A percentile compares a stretch with the other conserved stretches of the same genome.
phyloP scores from a whole-genome alignment of 208 protist species.

The Dictyostelium gargantuum region DNA sequence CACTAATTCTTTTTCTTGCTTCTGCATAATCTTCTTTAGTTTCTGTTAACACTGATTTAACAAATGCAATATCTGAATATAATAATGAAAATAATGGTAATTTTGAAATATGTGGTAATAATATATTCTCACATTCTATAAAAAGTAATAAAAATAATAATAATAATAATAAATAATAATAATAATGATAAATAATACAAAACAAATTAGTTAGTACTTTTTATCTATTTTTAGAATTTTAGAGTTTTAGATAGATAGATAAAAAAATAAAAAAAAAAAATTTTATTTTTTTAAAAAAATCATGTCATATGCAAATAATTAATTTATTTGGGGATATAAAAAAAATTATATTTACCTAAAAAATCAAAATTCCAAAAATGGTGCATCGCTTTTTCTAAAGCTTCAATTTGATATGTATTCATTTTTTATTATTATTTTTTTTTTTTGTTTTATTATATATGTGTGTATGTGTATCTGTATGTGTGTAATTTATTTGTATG shows the following conservation, averaged over 20 bases:
- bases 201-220: no score
- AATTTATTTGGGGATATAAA: not conserved
- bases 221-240: not conserved
- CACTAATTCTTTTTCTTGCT: slow-evolving; percentile 11
- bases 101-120: not conserved
- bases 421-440: not conserved
- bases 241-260: no score
- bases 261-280: not conserved
- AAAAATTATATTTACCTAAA: not conserved
- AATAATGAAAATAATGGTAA: slow-evolving; percentile 45
- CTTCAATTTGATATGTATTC: slow-evolving; percentile 27
- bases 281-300: not conserved
- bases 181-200: no score
- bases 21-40: slow-evolving; percentile 47
- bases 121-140: slow-evolving; percentile 24
- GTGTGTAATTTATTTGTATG: not conserved
- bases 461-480: no score
- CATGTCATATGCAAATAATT: no score
- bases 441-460: not conserved
- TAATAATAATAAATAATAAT: not conserved
- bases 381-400: slow-evolving; percentile 37
- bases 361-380: slow-evolving; percentile 53
- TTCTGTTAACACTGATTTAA: slow-evolving; percentile 46
- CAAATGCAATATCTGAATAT: slow-evolving; percentile 58
- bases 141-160: not conserved